These are phyloP conservation scores for Stentor roeselii DNA, from an alignment of 73 alveolate genomes.

Conservation along the genomic window DNA sequence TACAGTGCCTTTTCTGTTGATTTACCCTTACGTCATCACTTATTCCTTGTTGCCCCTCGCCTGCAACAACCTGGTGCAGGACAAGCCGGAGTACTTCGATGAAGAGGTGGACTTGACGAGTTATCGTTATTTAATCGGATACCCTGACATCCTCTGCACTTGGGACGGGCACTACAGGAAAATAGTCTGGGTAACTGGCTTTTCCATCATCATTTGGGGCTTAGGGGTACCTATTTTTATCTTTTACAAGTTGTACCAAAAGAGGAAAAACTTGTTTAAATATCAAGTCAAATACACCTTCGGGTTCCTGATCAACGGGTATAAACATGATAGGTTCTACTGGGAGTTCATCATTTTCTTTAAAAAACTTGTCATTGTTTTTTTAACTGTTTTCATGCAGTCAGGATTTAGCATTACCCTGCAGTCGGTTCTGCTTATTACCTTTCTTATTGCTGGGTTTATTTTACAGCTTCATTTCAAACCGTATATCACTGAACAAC, in stretches of 20 bases:
- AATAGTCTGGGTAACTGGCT: background rate
- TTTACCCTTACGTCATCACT: background rate
- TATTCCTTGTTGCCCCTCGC: background rate
- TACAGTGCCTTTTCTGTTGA: background rate
- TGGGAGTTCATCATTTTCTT: slow-evolving; percentile 15
- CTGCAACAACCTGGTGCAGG: background rate
- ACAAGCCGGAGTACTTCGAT: background rate
- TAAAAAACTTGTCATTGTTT: background rate
- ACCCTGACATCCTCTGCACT: background rate
- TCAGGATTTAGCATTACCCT: background rate
- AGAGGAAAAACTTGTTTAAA: background rate
- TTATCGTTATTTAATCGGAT: background rate
- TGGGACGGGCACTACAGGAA: background rate
- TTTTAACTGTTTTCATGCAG: background rate
- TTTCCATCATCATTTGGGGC: background rate
- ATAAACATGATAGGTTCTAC: background rate
- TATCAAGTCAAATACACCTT: background rate
- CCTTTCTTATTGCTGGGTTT: background rate
- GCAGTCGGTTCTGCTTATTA: background rate
- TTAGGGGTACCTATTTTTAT: background rate
- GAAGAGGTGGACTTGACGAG: background rate
- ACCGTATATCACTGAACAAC: background rate
- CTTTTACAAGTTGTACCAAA: background rate
- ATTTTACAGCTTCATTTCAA: background rate
- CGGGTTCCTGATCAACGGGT: background rate